Base-by-base conservation (phyloP, 805 yeast genomes). In the Priceomyces medius region DNA sequence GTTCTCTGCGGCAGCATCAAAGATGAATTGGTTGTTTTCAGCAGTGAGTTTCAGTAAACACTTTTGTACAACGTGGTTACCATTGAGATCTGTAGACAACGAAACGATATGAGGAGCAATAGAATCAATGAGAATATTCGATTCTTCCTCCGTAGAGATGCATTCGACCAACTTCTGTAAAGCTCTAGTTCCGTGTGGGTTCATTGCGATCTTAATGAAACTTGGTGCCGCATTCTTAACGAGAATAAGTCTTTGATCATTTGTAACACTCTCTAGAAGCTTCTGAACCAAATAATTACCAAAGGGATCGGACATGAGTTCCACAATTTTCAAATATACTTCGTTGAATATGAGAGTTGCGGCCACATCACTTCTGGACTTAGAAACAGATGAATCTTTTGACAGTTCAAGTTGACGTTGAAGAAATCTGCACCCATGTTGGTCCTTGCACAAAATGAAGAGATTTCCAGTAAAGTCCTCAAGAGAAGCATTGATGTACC, bases 261-360 rank as follows among this genome's bases (percentile, higher is more conserved):
- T 72, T 27, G 75, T 68, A 19, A 89, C 84, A 49, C 81, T 77
- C 58, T 90, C 97, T 49, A 93, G 73, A 42, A 93, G 66, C 62
- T 91, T 93, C 64, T 93, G 99, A 50, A 95, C 80, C 56, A 93
- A 71, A 55, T 93, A 93, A 61, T 93, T 93, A n/a, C 99, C 99
- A 68, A 93, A 93, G 4, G 98, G 96, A 62, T 90, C 96, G 21
- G 78, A 77, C 98, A 93, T 91, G 48, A 93, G 72, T 59, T 88
- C 96, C 40, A 87, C 83, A 43, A 88, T 83, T 51, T 87, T 83
- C 27, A 76, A 68, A 49, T 80, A 78, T 33, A 88, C 85, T 60
- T 93, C 97, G 43, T 80, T 79, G 64, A 88, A 90, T 36, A 93
- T 87, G 56, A 81, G 68, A 21, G 84, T 76, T 7, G 90, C 84